phyloP scores from a whole-genome alignment of 2,329 filamentous ascomycete genomes.

The Boeremia exigua region DNA sequence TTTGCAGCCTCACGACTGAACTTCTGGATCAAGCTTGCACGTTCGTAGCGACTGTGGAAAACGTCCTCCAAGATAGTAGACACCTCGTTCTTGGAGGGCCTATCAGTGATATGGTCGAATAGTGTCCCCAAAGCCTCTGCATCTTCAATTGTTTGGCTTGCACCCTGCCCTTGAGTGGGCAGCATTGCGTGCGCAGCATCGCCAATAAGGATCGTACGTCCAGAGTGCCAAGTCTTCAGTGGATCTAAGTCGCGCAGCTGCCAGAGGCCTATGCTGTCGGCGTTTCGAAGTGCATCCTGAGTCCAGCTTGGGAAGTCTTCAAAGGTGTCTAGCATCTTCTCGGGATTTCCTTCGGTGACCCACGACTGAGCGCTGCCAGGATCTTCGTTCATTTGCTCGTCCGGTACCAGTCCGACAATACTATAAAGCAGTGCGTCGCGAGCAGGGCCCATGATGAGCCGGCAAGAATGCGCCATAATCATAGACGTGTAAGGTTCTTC shows the following conservation, averaged over 20 bases:
- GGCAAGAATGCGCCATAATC: constrained; percentile 52
- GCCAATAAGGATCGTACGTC: constrained; percentile 60
- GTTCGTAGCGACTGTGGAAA: constrained; percentile 35
- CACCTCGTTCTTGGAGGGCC: constrained; percentile 28
- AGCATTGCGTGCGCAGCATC: constrained; percentile 65
- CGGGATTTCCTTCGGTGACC: constrained; percentile 47
- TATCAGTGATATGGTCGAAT: constrained; percentile 17
- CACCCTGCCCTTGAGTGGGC: constrained; percentile 61
- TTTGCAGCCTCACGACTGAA: constrained; percentile 54
- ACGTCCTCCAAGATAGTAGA: constrained; percentile 10
- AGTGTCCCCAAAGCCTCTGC: constrained; percentile 52
- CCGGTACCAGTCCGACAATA: constrained; percentile 54
- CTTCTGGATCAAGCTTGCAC: constrained; percentile 51
- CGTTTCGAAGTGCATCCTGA: constrained; percentile 39
- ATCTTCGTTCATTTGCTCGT: constrained; percentile 51
- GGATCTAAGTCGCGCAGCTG: constrained; percentile 55
- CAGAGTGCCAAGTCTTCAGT: constrained; percentile 52
- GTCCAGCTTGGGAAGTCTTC: constrained; percentile 53
- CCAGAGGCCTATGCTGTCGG: constrained; percentile 51
- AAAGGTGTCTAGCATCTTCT: constrained; percentile 51
- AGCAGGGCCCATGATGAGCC: constrained; percentile 56
- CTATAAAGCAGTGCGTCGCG: constrained; percentile 51
- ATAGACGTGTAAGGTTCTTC: constrained; percentile 53
- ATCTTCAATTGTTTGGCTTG: constrained; percentile 63
- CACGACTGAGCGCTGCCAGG: constrained; percentile 48